Evolutionary conservation across 345 rosid species (phyloP).

Genomic region (Erysimum cheiranthoides): DNA sequence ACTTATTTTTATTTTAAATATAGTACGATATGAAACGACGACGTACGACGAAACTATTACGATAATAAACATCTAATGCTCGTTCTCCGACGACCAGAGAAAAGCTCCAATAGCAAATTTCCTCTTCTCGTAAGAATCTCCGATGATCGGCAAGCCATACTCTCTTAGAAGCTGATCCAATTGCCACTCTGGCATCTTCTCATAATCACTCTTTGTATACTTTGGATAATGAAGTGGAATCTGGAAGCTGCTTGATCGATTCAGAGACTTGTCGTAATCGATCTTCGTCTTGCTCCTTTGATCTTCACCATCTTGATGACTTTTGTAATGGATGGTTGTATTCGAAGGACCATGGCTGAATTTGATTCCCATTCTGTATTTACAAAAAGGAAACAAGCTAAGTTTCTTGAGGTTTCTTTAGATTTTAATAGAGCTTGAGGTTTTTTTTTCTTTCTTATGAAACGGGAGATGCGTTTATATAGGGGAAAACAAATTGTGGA

Average conservation of each 20-base stretch:
- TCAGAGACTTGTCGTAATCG: neutral
- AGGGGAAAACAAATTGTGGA: conserved; percentile 22
- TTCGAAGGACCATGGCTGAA: conserved; percentile 18
- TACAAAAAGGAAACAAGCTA: neutral
- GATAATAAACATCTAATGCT: conserved; percentile 17
- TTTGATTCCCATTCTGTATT: conserved; percentile 31
- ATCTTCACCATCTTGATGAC: conserved; percentile 31
- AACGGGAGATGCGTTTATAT: conserved; percentile 27
- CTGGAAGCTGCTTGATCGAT: conserved; percentile 43
- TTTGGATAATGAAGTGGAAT: conserved; percentile 72
- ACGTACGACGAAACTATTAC: conserved; percentile 5
- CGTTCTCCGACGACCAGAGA: conserved; percentile 53
- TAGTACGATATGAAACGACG: neutral
- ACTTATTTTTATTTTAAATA: conserved; percentile 11
- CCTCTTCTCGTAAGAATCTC: conserved; percentile 56
- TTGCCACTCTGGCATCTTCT: conserved; percentile 66
- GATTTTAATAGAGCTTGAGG: conserved; percentile 1
- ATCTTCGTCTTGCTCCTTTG: conserved; percentile 21
- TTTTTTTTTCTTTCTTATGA: conserved; percentile 16
- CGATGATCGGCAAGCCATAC: conserved; percentile 57
- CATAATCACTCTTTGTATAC: conserved; percentile 58
- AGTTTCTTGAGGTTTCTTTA: conserved; percentile 2
- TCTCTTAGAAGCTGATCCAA: conserved; percentile 57
- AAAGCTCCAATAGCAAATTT: conserved; percentile 72
- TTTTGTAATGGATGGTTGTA: conserved; percentile 2